Percentiles rank a stretch among this genome's conserved stretches.
phyloP scores from a whole-genome alignment of 225 moss, liverwort and hornwort genomes.

The Polytrichum commune region DNA sequence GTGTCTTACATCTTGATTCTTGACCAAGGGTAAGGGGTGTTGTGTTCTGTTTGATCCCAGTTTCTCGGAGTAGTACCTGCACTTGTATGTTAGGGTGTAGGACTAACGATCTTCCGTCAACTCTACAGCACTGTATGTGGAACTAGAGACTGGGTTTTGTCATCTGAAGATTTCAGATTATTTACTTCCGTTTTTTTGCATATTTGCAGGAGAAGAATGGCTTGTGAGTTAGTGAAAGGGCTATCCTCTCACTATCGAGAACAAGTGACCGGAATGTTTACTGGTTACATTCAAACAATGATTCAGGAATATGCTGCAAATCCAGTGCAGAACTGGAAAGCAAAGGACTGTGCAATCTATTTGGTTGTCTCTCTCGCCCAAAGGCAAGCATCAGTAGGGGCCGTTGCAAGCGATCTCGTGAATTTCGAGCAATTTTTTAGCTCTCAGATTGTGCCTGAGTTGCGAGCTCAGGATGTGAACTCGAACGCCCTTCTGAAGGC shows the following conservation, averaged over 20 bases:
- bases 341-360: conserved; percentile 92
- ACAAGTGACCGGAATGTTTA: conserved; percentile 87
- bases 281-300: conserved; percentile 80
- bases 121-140: no score
- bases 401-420: conserved; percentile 76
- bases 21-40: not conserved
- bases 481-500: conserved; percentile 78
- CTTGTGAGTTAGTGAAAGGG: conserved; percentile 97
- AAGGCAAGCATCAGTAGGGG: conserved; percentile 74
- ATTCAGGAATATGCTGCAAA: conserved; percentile 71
- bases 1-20: not conserved
- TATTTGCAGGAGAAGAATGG: conserved; percentile 81
- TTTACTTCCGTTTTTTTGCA: not conserved
- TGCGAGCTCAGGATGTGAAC: conserved; percentile 62
- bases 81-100: no score
- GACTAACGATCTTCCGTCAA: no score
- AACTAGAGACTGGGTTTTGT: no score
- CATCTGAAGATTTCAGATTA: no score
- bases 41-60: no score
- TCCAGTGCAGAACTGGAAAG: conserved; percentile 88
- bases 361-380: conserved; percentile 91
- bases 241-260: conserved; percentile 83
- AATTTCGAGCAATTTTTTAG: conserved; percentile 88
- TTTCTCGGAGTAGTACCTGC: no score
- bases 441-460: conserved; percentile 82